Evolutionary conservation across 331 rosid species (phyloP), one percentile per base, ranked within the genome.

Genomic region (Dryas integrifolia): DNA sequence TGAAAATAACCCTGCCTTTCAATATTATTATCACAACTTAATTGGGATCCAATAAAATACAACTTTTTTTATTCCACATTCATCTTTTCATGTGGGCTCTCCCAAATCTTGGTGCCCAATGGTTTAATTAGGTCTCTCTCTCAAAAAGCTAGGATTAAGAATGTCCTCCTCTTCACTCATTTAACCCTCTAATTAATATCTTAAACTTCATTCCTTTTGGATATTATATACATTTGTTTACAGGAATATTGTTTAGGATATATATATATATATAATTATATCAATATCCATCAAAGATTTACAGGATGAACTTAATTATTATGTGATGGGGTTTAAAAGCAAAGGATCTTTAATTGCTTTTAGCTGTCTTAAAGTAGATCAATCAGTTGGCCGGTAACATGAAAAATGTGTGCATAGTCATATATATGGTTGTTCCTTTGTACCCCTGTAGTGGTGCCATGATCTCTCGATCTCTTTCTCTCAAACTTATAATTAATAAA

Each of bases 61-160:
- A 65, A 72, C 72, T 74, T 82, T 80, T 16, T 70, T 86, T 70
- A 87, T 86, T 74, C 90, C 80, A 61, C 81, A 61, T 76, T 77
- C 70, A 79, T 72, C 83, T 83, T 76, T 80, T 65, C 9, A 58
- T 77, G 90, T 84, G 86, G 90, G 78, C 81, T 85, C 87, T 80
- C 78, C 82, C 85, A 85, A 82, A 85, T 92, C 92, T 64, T 50
- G 85, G 79, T 84, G 86, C 79, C 94, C 90, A 89, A 86, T 86
- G 74, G 83, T 76, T 70, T 30, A 30, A 30, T 30, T 82, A 72
- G 69, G 41, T 80, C 83, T 74, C 67, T 69, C 76, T 75, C 52
- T 55, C 61, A 6, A 46, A 46, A 46, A 76, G 72, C 74, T 21
- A 21, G 24, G 24, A 21, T 21, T 21, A 21, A 21, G 24, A 83